Conservation (phyloP, 495 filamentous ascomycete genomes). For the Penicillium malachiteum region DNA sequence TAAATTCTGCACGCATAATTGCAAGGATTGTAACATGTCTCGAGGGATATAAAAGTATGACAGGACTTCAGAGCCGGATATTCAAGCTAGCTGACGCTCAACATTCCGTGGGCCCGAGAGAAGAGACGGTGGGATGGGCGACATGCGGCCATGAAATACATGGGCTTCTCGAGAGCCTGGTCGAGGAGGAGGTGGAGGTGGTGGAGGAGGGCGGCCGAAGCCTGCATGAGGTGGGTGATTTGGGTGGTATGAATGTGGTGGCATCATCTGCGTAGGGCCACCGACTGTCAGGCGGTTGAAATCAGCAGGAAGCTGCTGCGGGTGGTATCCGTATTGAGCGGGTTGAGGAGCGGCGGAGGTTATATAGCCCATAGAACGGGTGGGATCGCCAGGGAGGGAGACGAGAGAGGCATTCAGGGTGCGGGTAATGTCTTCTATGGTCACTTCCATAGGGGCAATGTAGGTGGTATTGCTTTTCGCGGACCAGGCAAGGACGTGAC, state of each 20-base stretch:
- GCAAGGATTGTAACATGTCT: too few relatives aligned
- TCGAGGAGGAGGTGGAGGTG: constrained; percentile 22
- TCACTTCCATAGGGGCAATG: constrained; percentile 91
- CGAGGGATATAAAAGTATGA: neutral
- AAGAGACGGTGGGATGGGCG: constrained; percentile 32
- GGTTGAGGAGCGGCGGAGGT: constrained; percentile 8
- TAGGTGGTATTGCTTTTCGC: constrained; percentile 73
- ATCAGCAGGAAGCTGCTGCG: constrained; percentile 38
- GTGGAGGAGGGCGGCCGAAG: constrained; percentile 15
- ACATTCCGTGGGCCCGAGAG: constrained; percentile 38
- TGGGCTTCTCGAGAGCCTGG: constrained; percentile 22
- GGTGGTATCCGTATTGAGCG: constrained; percentile 21
- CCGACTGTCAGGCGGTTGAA: constrained; percentile 25
- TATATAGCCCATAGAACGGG: constrained; percentile 27
- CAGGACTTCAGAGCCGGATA: neutral
- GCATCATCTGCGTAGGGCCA: constrained; percentile 3
- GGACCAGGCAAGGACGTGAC: constrained; percentile 87
- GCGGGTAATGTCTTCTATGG: constrained; percentile 79
- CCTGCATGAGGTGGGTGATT: constrained; percentile 16
- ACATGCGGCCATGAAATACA: constrained; percentile 18
- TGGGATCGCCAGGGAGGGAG: constrained; percentile 37
- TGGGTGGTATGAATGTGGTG: constrained; percentile 14
- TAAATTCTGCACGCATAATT: neutral
- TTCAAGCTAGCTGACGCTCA: constrained; percentile 42
- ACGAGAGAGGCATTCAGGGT: constrained; percentile 56